Evolutionary conservation across 208 protist species (phyloP).

Genomic region (Porcisia hertigi): DNA sequence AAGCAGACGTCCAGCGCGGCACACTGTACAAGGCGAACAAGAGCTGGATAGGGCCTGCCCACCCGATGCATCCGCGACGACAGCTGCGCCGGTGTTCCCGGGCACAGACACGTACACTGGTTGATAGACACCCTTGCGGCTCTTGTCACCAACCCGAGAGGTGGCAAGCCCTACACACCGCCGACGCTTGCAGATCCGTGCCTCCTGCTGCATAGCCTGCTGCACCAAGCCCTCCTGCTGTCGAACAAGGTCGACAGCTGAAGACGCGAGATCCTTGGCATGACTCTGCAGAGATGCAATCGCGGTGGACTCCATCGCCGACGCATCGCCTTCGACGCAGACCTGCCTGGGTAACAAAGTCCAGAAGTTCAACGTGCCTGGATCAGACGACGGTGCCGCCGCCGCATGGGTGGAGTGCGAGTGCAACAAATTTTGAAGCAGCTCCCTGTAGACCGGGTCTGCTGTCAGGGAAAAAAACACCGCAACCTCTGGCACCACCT

Average conservation of each 20-base stretch:
- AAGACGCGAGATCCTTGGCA: background rate
- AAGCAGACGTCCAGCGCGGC: constrained; percentile 48
- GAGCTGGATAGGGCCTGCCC: background rate
- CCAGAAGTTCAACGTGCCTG: constrained; percentile 7
- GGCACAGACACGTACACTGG: constrained; percentile 8
- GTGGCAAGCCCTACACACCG: constrained; percentile 13
- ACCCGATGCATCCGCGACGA: background rate
- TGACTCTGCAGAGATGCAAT: background rate
- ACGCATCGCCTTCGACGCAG: background rate
- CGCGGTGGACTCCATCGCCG: background rate
- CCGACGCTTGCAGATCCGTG: constrained; percentile 26
- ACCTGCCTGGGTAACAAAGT: constrained; percentile 15
- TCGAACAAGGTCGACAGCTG: constrained; percentile 2
- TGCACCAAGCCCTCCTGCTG: constrained; percentile 14
- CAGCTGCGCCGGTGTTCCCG: background rate
- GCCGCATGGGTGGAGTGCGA: background rate
- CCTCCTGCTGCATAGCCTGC: constrained; percentile 20
- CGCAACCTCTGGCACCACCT: constrained; percentile 65
- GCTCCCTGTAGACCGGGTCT: constrained; percentile 16
- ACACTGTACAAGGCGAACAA: constrained; percentile 20
- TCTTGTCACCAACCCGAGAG: background rate
- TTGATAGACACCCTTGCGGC: background rate
- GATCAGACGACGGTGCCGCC: background rate
- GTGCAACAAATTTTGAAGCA: background rate
- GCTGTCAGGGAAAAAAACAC: constrained; percentile 63